Conservation (phyloP, 306 rosid species). For the Cicer yamashitae region DNA sequence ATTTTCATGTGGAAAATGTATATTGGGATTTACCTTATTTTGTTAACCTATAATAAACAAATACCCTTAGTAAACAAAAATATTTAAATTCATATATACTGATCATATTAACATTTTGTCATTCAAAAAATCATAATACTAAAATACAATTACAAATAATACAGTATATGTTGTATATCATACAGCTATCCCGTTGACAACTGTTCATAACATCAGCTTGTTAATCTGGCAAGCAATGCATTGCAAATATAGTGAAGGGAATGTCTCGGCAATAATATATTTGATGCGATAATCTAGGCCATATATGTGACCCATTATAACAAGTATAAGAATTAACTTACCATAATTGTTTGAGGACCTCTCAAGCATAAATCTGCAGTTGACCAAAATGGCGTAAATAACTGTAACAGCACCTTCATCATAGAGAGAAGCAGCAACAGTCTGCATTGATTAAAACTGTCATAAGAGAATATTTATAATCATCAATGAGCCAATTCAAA, state of each 20-base stretch:
- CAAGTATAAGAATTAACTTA: conserved; percentile 46
- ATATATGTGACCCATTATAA: conserved; percentile 8
- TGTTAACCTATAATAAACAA: conserved; percentile 29
- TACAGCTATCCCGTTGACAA: conserved; percentile 11
- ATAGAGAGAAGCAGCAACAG: conserved; percentile 79
- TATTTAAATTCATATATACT: background rate
- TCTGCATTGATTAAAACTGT: conserved; percentile 60
- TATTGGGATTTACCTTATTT: background rate
- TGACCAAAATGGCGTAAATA: conserved; percentile 83
- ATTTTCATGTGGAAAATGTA: background rate
- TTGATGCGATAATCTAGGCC: no score
- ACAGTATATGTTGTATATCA: conserved; percentile 4
- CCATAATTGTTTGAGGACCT: conserved; percentile 92
- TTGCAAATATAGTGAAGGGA: conserved; percentile 9
- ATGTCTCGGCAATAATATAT: background rate
- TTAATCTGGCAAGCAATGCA: conserved; percentile 23
- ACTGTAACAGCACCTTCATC: conserved; percentile 90
- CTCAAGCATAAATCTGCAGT: conserved; percentile 92
- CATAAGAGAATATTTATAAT: conserved; percentile 39
- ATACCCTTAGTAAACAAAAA: conserved; percentile 29
- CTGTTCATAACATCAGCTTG: conserved; percentile 15
- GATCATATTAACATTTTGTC: no score
- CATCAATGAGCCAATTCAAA: conserved; percentile 35
- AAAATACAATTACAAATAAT: conserved; percentile 3
- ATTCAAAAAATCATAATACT: background rate